phyloP scores from a whole-genome alignment of 1,284 basidiomycete species.

The Clitocybe nebularis region DNA sequence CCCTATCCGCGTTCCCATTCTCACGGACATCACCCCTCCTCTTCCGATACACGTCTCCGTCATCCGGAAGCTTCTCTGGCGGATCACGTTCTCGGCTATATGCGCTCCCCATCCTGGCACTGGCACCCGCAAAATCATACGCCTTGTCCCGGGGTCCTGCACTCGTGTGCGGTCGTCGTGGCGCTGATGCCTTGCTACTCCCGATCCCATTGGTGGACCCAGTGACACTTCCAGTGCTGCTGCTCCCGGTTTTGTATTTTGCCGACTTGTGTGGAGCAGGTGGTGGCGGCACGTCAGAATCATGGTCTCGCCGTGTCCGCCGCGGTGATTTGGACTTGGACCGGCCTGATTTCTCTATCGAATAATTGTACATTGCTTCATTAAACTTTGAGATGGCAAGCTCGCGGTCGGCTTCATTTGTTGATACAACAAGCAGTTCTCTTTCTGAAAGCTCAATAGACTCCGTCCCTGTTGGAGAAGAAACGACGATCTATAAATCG shows the following conservation, averaged over 20 bases:
- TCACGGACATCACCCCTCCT: slow-evolving; percentile 6
- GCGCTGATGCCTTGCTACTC: slow-evolving; percentile 17
- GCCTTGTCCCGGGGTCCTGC: slow-evolving; percentile 59
- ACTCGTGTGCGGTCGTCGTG: slow-evolving; percentile 62
- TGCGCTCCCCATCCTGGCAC: slow-evolving; percentile 11
- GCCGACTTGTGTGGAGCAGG: slow-evolving; percentile 28
- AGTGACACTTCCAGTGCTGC: slow-evolving; percentile 14
- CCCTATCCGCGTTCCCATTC: slow-evolving; percentile 15
- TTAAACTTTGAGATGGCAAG: slow-evolving; percentile 61
- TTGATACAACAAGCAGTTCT: slow-evolving; percentile 62
- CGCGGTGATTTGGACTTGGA: slow-evolving; percentile 64
- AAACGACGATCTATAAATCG: slow-evolving; percentile 47
- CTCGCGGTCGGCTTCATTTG: slow-evolving; percentile 64
- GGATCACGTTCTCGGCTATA: slow-evolving; percentile 12
- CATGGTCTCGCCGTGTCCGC: slow-evolving; percentile 31
- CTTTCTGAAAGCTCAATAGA: slow-evolving; percentile 64
- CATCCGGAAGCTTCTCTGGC: slow-evolving; percentile 4
- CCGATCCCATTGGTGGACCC: not conserved
- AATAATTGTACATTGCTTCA: slow-evolving; percentile 34
- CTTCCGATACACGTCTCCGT: slow-evolving; percentile 11
- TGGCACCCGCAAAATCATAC: slow-evolving; percentile 27
- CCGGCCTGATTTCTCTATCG: slow-evolving; percentile 30
- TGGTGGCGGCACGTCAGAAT: slow-evolving; percentile 29
- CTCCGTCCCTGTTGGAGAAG: slow-evolving; percentile 53
- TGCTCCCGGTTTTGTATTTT: slow-evolving; percentile 9